Percentiles rank a stretch among this genome's conserved stretches.
phyloP scores from a whole-genome alignment of 768 basidiomycete genomes.

The Naganishia friedmannii region DNA sequence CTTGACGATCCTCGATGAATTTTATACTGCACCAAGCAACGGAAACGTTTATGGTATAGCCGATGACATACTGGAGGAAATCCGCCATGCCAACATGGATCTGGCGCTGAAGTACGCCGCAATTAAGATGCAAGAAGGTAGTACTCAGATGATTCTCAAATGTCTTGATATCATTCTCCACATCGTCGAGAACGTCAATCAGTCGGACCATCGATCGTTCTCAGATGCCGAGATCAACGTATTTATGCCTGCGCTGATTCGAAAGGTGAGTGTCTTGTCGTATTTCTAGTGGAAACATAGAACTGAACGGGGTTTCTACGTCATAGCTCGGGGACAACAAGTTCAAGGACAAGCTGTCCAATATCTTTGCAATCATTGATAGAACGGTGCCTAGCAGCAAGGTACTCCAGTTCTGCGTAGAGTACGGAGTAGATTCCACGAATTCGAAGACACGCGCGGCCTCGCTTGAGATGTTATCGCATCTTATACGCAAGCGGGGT shows the following conservation, averaged over 20 bases:
- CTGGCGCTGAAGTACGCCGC: conserved; percentile 89
- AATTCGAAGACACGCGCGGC: conserved; percentile 89
- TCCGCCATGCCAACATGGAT: conserved; percentile 83
- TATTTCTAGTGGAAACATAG: background rate
- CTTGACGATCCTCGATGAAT: conserved; percentile 68
- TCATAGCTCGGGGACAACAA: conserved; percentile 82
- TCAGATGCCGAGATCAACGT: conserved; percentile 81
- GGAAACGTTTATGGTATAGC: conserved; percentile 57
- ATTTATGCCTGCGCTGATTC: conserved; percentile 82
- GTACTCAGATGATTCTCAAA: conserved; percentile 49
- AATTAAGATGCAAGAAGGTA: conserved; percentile 65
- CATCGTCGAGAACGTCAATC: conserved; percentile 71
- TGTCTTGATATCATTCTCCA: conserved; percentile 83
- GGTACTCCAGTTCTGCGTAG: conserved; percentile 79
- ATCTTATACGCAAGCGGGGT: conserved; percentile 75
- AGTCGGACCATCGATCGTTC: conserved; percentile 63
- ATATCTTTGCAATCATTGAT: conserved; percentile 77
- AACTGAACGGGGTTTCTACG: background rate
- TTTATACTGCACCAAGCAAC: conserved; percentile 63
- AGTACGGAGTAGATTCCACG: conserved; percentile 83
- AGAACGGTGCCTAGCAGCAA: conserved; percentile 91
- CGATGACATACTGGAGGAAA: conserved; percentile 59
- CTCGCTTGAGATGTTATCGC: conserved; percentile 73
- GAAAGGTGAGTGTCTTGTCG: conserved; percentile 62
- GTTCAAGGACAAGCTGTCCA: conserved; percentile 59